These are phyloP conservation scores for Glebionis coronaria DNA, from an alignment of 129 eudicot genomes.

Conservation along the genomic window DNA sequence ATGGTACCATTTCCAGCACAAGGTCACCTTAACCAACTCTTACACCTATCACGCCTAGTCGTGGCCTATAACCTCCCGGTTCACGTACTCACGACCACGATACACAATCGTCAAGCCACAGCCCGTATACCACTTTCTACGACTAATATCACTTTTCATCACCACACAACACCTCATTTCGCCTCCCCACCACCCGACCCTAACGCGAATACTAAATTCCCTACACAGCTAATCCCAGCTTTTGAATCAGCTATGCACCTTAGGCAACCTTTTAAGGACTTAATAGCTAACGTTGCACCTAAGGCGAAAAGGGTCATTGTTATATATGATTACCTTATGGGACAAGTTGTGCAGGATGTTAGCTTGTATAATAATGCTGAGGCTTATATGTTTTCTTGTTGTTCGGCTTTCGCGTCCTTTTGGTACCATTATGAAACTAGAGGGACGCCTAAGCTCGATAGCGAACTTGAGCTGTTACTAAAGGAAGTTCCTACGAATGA, in stretches of 20 bases:
- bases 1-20: slow-evolving; percentile 48
- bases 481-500: slow-evolving; percentile 25
- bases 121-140: slow-evolving; percentile 27
- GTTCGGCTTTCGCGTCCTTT: slow-evolving; percentile 29
- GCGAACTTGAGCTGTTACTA: slow-evolving; percentile 7
- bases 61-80: slow-evolving; percentile 39
- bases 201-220: slow-evolving; percentile 32
- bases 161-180: slow-evolving; percentile 37
- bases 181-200: slow-evolving; percentile 46
- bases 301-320: slow-evolving; percentile 32
- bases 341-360: slow-evolving; percentile 42
- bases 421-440: slow-evolving; percentile 18
- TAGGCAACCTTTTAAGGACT: slow-evolving; percentile 30
- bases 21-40: slow-evolving; percentile 52
- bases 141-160: slow-evolving; percentile 33
- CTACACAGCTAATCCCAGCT: slow-evolving; percentile 41
- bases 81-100: slow-evolving; percentile 39
- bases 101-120: slow-evolving; percentile 42
- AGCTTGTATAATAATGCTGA: slow-evolving; percentile 32
- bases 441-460: slow-evolving; percentile 20
- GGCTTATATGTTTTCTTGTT: slow-evolving; percentile 30
- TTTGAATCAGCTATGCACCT: slow-evolving; percentile 38
- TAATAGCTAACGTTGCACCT: slow-evolving; percentile 20
- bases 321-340: slow-evolving; percentile 40
- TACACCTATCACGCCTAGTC: slow-evolving; percentile 46